Evolutionary conservation across 306 rosid species (phyloP).

Genomic region (Aeschynomene evenia): DNA sequence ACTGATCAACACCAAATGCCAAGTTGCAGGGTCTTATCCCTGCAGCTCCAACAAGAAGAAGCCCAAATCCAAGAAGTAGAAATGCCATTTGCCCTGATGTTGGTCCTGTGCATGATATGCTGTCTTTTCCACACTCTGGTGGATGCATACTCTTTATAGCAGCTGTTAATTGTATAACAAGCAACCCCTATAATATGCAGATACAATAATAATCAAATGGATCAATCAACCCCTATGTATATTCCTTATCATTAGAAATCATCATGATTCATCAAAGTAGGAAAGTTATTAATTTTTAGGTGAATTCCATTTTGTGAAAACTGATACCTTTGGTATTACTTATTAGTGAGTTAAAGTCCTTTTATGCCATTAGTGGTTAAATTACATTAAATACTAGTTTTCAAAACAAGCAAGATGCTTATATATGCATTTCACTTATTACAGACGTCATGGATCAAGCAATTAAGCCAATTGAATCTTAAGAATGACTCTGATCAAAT

Average conservation of each 20-base stretch:
- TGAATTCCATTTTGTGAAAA: neutral
- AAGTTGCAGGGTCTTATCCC: constrained; percentile 88
- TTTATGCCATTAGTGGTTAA: neutral
- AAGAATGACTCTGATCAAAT: too few species aligned
- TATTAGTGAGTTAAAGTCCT: neutral
- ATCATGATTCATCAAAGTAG: neutral
- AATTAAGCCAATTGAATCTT: too few species aligned
- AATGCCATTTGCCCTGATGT: constrained; percentile 64
- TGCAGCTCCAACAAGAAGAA: constrained; percentile 70
- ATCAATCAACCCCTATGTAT: neutral
- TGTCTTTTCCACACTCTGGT: constrained; percentile 45
- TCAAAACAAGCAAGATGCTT: neutral
- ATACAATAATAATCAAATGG: neutral
- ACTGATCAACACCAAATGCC: constrained; percentile 93
- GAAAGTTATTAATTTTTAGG: neutral
- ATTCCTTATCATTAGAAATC: neutral
- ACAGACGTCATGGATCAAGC: too few species aligned
- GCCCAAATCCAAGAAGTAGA: constrained; percentile 54
- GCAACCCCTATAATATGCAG: constrained; percentile 55
- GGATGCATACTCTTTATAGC: constrained; percentile 74
- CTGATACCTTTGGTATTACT: neutral
- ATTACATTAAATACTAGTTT: neutral
- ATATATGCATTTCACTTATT: too few species aligned
- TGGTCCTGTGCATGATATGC: constrained; percentile 50
- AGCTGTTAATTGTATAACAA: constrained; percentile 73